A percentile compares a stretch with the other conserved stretches of the same genome.
Conservation (phyloP, 306 rosid genomes). For the Vigna hirtella region DNA sequence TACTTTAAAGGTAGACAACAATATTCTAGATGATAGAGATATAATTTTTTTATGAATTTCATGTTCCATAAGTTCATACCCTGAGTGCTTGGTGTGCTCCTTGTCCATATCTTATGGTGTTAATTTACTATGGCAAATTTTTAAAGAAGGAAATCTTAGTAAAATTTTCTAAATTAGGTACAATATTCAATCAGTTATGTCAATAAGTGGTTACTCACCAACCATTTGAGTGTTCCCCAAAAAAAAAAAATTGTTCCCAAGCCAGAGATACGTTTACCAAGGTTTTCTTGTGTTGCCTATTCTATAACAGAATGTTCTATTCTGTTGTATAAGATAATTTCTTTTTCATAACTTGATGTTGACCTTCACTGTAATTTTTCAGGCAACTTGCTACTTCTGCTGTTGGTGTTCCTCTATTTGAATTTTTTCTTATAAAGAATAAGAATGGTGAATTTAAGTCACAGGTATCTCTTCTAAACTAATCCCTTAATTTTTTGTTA, state of each 20-base stretch:
- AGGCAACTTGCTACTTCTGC: conserved; percentile 20
- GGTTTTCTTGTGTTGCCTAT: neutral
- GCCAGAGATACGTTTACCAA: neutral
- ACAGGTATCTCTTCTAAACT: neutral
- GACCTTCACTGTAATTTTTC: conserved; percentile 10
- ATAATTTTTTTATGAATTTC: neutral
- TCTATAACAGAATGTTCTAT: neutral
- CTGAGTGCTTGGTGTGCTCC: neutral
- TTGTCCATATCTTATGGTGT: neutral
- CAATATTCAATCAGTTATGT: neutral
- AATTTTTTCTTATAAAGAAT: neutral
- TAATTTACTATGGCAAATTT: neutral
- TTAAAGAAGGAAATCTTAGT: neutral
- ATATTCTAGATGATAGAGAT: neutral
- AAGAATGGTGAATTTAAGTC: conserved; percentile 24
- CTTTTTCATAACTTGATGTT: neutral
- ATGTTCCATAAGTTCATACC: neutral
- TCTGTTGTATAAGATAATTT: neutral
- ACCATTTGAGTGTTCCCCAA: neutral
- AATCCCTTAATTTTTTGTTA: neutral
- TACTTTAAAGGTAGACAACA: neutral
- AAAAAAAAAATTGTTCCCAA: neutral
- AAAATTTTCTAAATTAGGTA: neutral
- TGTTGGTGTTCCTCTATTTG: conserved; percentile 25
- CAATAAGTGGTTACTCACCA: neutral